phyloP scores from a whole-genome alignment of 306 rosid genomes.

The Cucurbita maxima region DNA sequence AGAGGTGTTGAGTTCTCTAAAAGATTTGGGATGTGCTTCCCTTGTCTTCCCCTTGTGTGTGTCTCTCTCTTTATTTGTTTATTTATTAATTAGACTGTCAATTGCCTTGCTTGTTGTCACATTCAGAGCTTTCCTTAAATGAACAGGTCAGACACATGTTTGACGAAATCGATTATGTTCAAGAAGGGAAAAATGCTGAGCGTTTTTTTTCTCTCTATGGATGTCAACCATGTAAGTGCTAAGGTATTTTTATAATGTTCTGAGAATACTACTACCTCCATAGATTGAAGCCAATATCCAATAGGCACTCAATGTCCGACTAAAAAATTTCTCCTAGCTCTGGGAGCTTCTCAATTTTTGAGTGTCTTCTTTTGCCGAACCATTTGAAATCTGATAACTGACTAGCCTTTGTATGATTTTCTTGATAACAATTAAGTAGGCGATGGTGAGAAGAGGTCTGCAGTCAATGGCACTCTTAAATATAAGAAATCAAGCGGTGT shows the following conservation, averaged over 20 bases:
- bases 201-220: slow-evolving; percentile 75
- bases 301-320: not conserved
- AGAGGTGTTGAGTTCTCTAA: not conserved
- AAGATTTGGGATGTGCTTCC: not conserved
- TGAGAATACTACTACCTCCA: not conserved
- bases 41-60: not conserved
- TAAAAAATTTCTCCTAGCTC: not conserved
- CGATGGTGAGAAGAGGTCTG: slow-evolving; percentile 21
- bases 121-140: slow-evolving; percentile 12
- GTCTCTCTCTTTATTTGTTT: not conserved
- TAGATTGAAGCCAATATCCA: not conserved
- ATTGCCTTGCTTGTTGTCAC: slow-evolving; percentile 7
- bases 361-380: not conserved
- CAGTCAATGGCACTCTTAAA: slow-evolving; percentile 16
- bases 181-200: slow-evolving; percentile 84
- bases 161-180: slow-evolving; percentile 87
- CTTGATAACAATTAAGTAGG: slow-evolving; percentile 15
- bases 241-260: not conserved
- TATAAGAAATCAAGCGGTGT: slow-evolving; percentile 18
- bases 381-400: not conserved
- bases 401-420: not conserved
- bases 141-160: slow-evolving; percentile 97
- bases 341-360: not conserved
- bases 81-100: not conserved
- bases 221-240: slow-evolving; percentile 41